Conservation (phyloP, 2,329 filamentous ascomycete species). For the Fusarium drepaniforme region DNA sequence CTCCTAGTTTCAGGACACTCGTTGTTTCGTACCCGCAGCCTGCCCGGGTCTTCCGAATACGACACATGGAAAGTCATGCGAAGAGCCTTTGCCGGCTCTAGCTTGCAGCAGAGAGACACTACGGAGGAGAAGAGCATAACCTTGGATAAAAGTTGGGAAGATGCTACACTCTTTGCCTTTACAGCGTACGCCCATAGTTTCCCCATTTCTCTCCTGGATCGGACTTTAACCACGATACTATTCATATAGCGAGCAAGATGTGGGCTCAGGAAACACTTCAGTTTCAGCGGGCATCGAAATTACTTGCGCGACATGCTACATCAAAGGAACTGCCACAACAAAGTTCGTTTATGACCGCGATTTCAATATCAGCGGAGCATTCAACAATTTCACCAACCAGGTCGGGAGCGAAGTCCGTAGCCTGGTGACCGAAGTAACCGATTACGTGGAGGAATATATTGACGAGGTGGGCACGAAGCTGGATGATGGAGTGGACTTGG, state of each 20-base stretch:
- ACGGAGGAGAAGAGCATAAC: background rate
- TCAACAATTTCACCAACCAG: background rate
- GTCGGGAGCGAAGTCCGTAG: background rate
- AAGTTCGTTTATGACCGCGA: background rate
- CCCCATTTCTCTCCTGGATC: background rate
- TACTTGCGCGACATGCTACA: background rate
- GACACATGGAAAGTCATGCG: background rate
- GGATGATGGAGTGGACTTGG: conserved; percentile 19
- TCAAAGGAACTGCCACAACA: background rate
- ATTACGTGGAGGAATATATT: conserved; percentile 20
- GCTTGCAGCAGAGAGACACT: background rate
- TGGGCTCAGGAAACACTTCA: background rate
- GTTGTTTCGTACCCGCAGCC: background rate
- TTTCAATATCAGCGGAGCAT: background rate
- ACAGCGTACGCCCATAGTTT: background rate
- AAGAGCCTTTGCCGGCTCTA: background rate
- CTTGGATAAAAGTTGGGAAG: background rate
- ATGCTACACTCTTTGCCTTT: background rate
- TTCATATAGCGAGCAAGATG: background rate
- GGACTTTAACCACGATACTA: background rate
- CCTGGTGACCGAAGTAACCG: conserved; percentile 1
- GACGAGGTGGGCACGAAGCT: conserved; percentile 2
- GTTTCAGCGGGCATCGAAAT: background rate
- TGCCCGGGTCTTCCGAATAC: background rate
- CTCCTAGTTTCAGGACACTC: background rate